Conservation (phyloP, 2,329 filamentous ascomycete species). For the Canariomyces notabilis region DNA sequence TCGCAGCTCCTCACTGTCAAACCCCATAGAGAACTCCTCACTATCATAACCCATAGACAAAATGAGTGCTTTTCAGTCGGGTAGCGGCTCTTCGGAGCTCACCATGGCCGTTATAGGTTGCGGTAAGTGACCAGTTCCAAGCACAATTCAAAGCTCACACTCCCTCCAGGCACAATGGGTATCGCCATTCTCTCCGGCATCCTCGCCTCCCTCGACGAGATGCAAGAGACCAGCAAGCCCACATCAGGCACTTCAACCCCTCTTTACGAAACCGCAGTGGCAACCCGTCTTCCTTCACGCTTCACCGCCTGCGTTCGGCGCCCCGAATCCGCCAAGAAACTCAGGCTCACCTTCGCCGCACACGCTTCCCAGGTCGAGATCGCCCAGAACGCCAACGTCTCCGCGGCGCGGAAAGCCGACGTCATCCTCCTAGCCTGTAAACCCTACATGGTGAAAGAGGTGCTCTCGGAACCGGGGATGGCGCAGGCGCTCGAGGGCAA, state of each 20-base stretch:
- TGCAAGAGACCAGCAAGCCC: constrained; percentile 35
- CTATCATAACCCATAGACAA: constrained; percentile 3
- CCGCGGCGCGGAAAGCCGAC: constrained; percentile 62
- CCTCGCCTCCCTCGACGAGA: constrained; percentile 55
- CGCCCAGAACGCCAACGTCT: constrained; percentile 66
- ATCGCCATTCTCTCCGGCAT: constrained; percentile 80
- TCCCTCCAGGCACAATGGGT: constrained; percentile 70
- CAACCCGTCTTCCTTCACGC: constrained; percentile 55
- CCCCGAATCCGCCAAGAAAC: constrained; percentile 61
- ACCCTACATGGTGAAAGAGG: constrained; percentile 64
- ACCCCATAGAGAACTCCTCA: no score
- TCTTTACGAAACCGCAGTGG: constrained; percentile 43
- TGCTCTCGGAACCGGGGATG: constrained; percentile 65
- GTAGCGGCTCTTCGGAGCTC: constrained; percentile 44
- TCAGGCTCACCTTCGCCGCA: constrained; percentile 59
- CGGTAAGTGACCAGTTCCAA: constrained; percentile 47
- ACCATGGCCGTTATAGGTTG: constrained; percentile 79
- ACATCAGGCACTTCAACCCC: constrained; percentile 42
- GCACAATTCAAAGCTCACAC: constrained; percentile 12
- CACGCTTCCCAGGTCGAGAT: constrained; percentile 61
- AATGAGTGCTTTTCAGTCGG: constrained; percentile 22
- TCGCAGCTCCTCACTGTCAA: no score
- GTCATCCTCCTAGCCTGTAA: constrained; percentile 77
- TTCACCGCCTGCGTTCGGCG: constrained; percentile 80
- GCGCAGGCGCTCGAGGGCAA: constrained; percentile 70